These are phyloP conservation scores for Austroboletus niveus DNA, from an alignment of 1,284 basidiomycete genomes.

Conservation along the genomic window DNA sequence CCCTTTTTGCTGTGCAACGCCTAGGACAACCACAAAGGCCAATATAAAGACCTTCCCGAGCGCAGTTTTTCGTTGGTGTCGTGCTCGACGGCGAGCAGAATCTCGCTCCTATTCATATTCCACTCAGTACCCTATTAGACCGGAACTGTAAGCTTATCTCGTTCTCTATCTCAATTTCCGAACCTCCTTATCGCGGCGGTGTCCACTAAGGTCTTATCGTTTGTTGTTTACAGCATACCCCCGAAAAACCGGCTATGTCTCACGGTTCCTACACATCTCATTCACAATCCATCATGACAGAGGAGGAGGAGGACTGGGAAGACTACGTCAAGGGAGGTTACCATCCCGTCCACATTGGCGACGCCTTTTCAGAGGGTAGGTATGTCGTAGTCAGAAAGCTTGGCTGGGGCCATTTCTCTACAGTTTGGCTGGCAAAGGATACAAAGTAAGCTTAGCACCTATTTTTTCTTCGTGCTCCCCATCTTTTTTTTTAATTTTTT, in stretches of 20 bases:
- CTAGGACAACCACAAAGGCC: background rate
- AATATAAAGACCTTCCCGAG: background rate
- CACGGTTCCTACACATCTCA: constrained; percentile 53
- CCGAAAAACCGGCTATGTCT: constrained; percentile 35
- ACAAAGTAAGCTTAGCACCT: constrained; percentile 53
- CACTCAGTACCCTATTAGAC: constrained; percentile 28
- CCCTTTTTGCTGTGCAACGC: constrained; percentile 11
- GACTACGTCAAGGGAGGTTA: constrained; percentile 93
- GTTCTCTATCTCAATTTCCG: constrained; percentile 23
- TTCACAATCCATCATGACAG: constrained; percentile 61
- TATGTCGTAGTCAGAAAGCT: constrained; percentile 95
- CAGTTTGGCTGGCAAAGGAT: constrained; percentile 90
- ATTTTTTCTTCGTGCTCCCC: background rate
- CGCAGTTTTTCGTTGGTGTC: background rate
- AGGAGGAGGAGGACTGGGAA: constrained; percentile 83
- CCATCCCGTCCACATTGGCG: constrained; percentile 95
- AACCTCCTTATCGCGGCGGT: constrained; percentile 32
- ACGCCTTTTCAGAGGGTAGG: constrained; percentile 84
- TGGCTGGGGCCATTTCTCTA: constrained; percentile 98
- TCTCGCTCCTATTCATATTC: background rate
- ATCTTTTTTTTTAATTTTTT: constrained; percentile 8
- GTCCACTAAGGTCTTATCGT: constrained; percentile 29
- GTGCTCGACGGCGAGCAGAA: background rate
- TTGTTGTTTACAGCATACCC: constrained; percentile 35
- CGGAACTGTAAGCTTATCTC: constrained; percentile 24